Conservation (phyloP, 2,329 filamentous ascomycete genomes). For the Podosphaera fusca region DNA sequence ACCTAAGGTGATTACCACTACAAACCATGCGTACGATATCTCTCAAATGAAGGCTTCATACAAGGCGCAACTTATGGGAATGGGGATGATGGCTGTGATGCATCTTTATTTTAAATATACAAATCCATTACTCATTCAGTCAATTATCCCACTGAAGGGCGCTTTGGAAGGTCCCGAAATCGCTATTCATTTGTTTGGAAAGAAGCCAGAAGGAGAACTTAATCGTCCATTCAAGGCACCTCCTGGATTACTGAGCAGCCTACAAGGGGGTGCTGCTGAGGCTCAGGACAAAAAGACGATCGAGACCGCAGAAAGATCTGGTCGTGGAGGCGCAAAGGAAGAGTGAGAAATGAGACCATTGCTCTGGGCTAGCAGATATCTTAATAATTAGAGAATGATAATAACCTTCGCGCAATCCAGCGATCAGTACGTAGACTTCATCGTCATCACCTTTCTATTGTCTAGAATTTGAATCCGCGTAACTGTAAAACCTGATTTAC, state of each 20-base stretch:
- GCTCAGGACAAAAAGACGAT: constrained; percentile 82
- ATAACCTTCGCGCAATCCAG: not conserved
- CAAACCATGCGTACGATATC: constrained; percentile 83
- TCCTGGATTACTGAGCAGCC: constrained; percentile 60
- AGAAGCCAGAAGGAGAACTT: constrained; percentile 71
- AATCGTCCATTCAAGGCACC: constrained; percentile 86
- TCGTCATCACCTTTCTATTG: not conserved
- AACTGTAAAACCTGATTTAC: no score
- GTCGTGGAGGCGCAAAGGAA: constrained; percentile 48
- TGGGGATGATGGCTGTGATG: constrained; percentile 97
- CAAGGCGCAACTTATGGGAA: constrained; percentile 82
- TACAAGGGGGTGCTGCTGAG: constrained; percentile 40
- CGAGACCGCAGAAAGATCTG: constrained; percentile 54
- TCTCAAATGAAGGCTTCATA: constrained; percentile 64
- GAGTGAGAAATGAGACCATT: constrained; percentile 22
- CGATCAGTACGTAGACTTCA: not conserved
- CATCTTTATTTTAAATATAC: constrained; percentile 99
- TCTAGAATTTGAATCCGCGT: no score
- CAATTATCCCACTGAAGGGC: constrained; percentile 90
- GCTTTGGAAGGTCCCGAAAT: constrained; percentile 86
- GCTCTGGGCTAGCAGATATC: not conserved
- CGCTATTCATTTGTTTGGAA: constrained; percentile 83
- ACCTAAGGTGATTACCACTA: constrained; percentile 89
- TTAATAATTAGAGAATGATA: not conserved
- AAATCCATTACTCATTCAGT: constrained; percentile 96